Percentiles rank a stretch among this genome's conserved stretches.
These are phyloP conservation scores for Chlorociboria aeruginascens DNA, from an alignment of 495 filamentous ascomycete genomes.

Conservation along the genomic window DNA sequence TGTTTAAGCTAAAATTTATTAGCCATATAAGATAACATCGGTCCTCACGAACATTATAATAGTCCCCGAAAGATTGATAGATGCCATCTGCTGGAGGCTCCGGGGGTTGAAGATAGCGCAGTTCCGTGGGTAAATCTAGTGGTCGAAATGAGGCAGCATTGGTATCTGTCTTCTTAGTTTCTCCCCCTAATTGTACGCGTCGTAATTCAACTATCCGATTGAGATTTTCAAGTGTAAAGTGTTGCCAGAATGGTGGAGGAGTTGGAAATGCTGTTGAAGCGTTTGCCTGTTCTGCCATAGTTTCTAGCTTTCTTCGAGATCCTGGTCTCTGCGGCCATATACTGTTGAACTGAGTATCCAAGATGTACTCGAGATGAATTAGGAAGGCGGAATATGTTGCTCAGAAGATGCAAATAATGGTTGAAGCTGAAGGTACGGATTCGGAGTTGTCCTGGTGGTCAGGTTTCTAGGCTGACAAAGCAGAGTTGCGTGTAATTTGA, in stretches of 20 bases:
- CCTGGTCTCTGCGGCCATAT: too few relatives aligned
- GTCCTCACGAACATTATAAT: conserved; percentile 40
- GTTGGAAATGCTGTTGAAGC: conserved; percentile 58
- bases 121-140: conserved; percentile 52
- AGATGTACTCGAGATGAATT: too few relatives aligned
- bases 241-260: conserved; percentile 82
- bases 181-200: conserved; percentile 15
- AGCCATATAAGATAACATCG: too few relatives aligned
- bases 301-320: neutral
- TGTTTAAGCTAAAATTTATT: too few relatives aligned
- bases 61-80: conserved; percentile 64
- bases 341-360: too few relatives aligned
- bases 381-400: too few relatives aligned
- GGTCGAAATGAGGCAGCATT: conserved; percentile 21
- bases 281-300: conserved; percentile 39
- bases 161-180: conserved; percentile 8
- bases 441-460: too few relatives aligned
- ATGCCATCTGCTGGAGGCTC: conserved; percentile 54
- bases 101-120: conserved; percentile 74
- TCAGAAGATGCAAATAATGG: too few relatives aligned
- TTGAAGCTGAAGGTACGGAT: too few relatives aligned
- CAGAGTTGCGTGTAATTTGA: too few relatives aligned
- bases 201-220: conserved; percentile 40
- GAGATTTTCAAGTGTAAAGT: conserved; percentile 73
- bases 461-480: too few relatives aligned